Percentiles rank a stretch among this genome's conserved stretches.
Conservation (phyloP, 2,329 filamentous ascomycete species). For the Trichophyton schoenleinii region DNA sequence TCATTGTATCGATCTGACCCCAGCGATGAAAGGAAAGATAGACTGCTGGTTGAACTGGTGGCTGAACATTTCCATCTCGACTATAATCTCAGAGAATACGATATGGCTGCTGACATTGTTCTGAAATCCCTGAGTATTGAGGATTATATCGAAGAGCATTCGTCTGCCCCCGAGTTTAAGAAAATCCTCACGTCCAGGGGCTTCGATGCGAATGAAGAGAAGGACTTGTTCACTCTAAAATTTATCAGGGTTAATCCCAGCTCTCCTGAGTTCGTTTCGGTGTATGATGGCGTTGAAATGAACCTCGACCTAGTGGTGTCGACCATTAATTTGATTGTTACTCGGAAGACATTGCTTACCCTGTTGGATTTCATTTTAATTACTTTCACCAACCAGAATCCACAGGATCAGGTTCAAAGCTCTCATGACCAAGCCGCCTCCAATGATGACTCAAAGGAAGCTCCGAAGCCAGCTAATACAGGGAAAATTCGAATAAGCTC, state of each 20-base stretch:
- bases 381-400: slow-evolving; percentile 64
- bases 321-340: slow-evolving; percentile 92
- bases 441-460: slow-evolving; percentile 19
- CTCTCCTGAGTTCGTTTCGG: slow-evolving; percentile 83
- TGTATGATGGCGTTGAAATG: slow-evolving; percentile 85
- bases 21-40: slow-evolving; percentile 60
- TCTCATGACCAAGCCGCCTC: slow-evolving; percentile 16
- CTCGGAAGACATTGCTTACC: slow-evolving; percentile 80
- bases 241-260: slow-evolving; percentile 79
- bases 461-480: slow-evolving; percentile 26
- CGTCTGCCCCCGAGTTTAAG: slow-evolving; percentile 72
- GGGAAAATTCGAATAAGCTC: slow-evolving; percentile 89
- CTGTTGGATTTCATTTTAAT: slow-evolving; percentile 85
- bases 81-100: slow-evolving; percentile 76
- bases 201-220: slow-evolving; percentile 54
- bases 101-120: slow-evolving; percentile 86
- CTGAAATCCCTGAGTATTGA: slow-evolving; percentile 79
- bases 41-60: slow-evolving; percentile 77
- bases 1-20: slow-evolving; percentile 81
- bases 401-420: slow-evolving; percentile 29
- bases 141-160: slow-evolving; percentile 82
- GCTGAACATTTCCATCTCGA: slow-evolving; percentile 79
- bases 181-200: slow-evolving; percentile 92
- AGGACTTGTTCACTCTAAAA: slow-evolving; percentile 73
- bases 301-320: slow-evolving; percentile 86